Conservation (phyloP, 345 rosid species). For the Eucalyptus cloeziana region DNA sequence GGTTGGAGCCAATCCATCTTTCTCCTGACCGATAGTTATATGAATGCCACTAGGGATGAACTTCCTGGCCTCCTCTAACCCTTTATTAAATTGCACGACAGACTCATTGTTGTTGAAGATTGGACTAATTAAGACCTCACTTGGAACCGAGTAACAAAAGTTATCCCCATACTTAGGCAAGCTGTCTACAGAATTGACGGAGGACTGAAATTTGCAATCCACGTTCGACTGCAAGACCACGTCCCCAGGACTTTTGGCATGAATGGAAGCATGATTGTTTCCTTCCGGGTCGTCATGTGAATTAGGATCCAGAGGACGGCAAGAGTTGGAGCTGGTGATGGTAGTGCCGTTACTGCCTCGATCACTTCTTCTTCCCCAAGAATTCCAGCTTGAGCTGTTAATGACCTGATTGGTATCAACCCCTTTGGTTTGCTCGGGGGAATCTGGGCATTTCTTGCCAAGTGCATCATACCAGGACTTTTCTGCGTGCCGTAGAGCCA, state of each 20-base stretch:
- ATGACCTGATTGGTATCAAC: background rate
- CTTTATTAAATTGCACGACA: slow-evolving; percentile 20
- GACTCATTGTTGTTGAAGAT: slow-evolving; percentile 16
- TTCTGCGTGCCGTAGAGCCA: slow-evolving; percentile 52
- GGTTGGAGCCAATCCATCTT: background rate
- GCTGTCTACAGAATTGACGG: background rate
- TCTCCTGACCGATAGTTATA: slow-evolving; percentile 4
- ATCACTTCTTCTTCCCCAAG: slow-evolving; percentile 13
- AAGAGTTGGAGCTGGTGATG: background rate
- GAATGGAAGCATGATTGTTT: background rate
- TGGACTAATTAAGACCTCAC: slow-evolving; percentile 11
- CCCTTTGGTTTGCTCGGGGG: background rate
- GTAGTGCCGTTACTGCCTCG: background rate
- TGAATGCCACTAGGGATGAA: slow-evolving; percentile 14
- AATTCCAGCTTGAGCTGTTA: background rate
- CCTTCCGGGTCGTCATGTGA: background rate
- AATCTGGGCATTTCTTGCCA: slow-evolving; percentile 22
- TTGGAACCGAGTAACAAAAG: background rate
- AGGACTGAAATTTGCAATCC: background rate
- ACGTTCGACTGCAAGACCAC: background rate
- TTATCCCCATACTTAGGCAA: background rate
- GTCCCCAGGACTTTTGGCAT: background rate
- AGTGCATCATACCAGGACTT: slow-evolving; percentile 47
- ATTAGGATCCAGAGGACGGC: slow-evolving; percentile 6
- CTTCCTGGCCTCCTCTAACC: slow-evolving; percentile 30